Conservation (phyloP, 352 stramenopile genomes). For the Globisporangium cederbergense region DNA sequence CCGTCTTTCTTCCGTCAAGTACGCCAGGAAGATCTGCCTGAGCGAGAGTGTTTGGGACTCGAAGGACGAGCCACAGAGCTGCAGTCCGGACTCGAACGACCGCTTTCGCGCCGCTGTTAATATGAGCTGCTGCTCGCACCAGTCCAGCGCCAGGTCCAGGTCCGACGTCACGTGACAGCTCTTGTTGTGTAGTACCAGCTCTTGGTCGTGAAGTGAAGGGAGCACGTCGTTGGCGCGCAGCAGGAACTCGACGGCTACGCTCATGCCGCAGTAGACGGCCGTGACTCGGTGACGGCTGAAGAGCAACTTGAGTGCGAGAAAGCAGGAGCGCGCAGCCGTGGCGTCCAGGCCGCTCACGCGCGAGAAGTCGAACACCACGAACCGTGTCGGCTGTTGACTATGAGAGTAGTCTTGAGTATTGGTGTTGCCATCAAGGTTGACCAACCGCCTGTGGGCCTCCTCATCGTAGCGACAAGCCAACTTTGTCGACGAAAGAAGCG, state of each 20-base stretch:
- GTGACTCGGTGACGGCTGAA: conserved; percentile 46
- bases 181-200: too few species aligned
- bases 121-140: conserved; percentile 66
- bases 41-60: conserved; percentile 31
- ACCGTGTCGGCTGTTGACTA: conserved; percentile 30
- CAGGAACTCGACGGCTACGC: conserved; percentile 46
- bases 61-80: conserved; percentile 23
- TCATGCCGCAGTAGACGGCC: conserved; percentile 69
- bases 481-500: conserved; percentile 21
- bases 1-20: conserved; percentile 26
- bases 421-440: conserved; percentile 44
- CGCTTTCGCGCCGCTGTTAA: conserved; percentile 31
- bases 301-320: conserved; percentile 61
- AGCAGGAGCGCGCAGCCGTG: conserved; percentile 68
- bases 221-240: conserved; percentile 59
- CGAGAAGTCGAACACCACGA: conserved; percentile 77
- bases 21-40: conserved; percentile 40
- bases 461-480: conserved; percentile 3
- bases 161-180: conserved; percentile 34
- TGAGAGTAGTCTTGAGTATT: not conserved
- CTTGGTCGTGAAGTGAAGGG: not conserved
- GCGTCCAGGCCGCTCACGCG: conserved; percentile 77
- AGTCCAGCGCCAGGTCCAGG: conserved; percentile 54
- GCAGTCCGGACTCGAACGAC: conserved; percentile 34
- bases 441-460: conserved; percentile 15